Evolutionary conservation across 1,139 yeast genomes (phyloP).

Genomic region (Diutina rugosa): DNA sequence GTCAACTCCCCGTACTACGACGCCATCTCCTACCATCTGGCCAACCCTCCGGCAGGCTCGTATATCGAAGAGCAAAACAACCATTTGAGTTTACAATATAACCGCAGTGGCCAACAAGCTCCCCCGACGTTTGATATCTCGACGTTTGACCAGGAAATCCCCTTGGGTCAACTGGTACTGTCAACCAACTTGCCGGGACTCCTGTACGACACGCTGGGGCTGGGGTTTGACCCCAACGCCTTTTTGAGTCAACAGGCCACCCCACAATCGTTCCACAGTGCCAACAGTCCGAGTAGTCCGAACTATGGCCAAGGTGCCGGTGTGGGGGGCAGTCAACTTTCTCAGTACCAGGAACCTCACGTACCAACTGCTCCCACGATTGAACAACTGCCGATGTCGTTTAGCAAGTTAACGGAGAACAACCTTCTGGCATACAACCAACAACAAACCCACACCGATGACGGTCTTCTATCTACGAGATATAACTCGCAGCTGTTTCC

Average conservation of each 20-base stretch:
- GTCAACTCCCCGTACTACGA: conserved; percentile 29
- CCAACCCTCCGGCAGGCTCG: conserved; percentile 2
- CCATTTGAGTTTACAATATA: conserved; percentile 2
- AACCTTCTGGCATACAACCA: conserved; percentile 11
- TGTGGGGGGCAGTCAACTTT: not conserved
- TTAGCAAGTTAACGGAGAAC: conserved; percentile 16
- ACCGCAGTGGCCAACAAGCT: conserved; percentile 3
- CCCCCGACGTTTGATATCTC: conserved; percentile 4
- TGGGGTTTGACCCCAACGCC: not conserved
- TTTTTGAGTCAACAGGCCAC: not conserved
- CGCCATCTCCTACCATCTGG: conserved; percentile 22
- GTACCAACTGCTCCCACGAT: not conserved
- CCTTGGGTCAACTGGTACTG: conserved; percentile 28
- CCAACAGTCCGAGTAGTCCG: not conserved
- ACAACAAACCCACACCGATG: conserved; percentile 3
- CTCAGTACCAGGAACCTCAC: not conserved
- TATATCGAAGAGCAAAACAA: conserved; percentile 2
- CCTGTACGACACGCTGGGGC: not conserved
- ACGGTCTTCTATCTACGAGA: conserved; percentile 4
- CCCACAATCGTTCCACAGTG: not conserved
- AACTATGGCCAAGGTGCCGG: not conserved
- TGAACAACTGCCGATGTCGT: not conserved
- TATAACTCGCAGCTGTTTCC: conserved; percentile 6
- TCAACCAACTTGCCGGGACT: conserved; percentile 18
- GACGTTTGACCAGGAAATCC: conserved; percentile 22